Conservation (phyloP, 1,139 yeast genomes). For the Meyerozyma smithsonii region DNA sequence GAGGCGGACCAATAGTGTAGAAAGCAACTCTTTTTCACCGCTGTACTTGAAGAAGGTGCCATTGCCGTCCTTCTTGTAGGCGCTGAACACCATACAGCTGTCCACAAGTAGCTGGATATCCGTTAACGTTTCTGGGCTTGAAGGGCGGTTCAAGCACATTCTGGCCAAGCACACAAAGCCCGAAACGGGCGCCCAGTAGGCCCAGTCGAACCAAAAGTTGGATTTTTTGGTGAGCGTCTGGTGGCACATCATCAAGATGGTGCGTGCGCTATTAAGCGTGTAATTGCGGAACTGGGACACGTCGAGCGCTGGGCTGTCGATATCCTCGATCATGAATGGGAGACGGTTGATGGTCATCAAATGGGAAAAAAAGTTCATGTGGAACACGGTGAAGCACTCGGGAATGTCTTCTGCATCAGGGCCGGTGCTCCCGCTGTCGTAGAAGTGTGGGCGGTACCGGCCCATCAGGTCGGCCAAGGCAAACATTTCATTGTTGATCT, state of each 20-base stretch:
- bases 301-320: constrained; percentile 13
- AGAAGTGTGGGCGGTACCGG: constrained; percentile 8
- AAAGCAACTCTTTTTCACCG: constrained; percentile 19
- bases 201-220: constrained; percentile 26
- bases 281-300: constrained; percentile 20
- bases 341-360: constrained; percentile 33
- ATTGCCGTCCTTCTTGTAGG: constrained; percentile 1
- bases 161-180: constrained; percentile 32
- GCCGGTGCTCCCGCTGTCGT: constrained; percentile 5
- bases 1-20: constrained; percentile 19
- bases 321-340: constrained; percentile 19
- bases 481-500: constrained; percentile 9
- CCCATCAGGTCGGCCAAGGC: constrained; percentile 5
- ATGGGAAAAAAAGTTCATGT: constrained; percentile 29
- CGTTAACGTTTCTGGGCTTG: constrained; percentile 20
- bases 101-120: constrained; percentile 31
- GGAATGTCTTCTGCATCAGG: constrained; percentile 6
- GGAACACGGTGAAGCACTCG: constrained; percentile 16
- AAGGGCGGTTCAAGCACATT: constrained; percentile 29
- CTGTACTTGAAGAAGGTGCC: background rate
- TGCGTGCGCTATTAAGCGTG: constrained; percentile 32
- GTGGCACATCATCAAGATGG: constrained; percentile 24
- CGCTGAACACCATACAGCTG: constrained; percentile 20
- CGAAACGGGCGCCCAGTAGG: constrained; percentile 27
- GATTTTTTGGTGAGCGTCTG: constrained; percentile 14